Evolutionary conservation across 108 stramenopile species (phyloP), one percentile per base, ranked within the genome.

Genomic region (Tribonema minus): DNA sequence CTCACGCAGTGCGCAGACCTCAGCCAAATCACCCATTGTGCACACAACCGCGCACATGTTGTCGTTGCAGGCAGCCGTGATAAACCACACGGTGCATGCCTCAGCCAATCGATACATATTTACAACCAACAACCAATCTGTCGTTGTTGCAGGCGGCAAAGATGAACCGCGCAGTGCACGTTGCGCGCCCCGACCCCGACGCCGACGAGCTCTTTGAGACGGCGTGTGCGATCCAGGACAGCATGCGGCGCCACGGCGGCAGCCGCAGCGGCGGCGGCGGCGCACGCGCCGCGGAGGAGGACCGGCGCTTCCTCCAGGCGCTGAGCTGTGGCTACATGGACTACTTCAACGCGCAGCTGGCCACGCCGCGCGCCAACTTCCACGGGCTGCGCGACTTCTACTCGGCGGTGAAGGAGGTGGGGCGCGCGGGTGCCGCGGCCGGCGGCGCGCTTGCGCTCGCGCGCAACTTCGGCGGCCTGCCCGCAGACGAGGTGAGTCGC

Each of bases 121-220:
- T n/a, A n/a, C n/a, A n/a, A n/a, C n/a, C n/a, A n/a, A n/a, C n/a
- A n/a, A n/a, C n/a, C n/a, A n/a, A n/a, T n/a, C n/a, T n/a, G n/a
- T n/a, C n/a, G n/a, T n/a, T n/a, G n/a, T n/a, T n/a, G n/a, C n/a
- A n/a, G 27, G 62, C 72, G 60, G 72, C 72, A 3, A 74, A 74
- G 37, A 74, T 74, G 72, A 74, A 74, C 32, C 61, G 72, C 29
- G 72, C 72, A 3, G 72, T 74, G 46, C 72, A 74, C 66, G 23
- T 74, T 5, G 2, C 28, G 3, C 61, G 72, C 9, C 72, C 72
- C 12, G 61, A 62, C 3, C 72, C 72, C 36, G 64, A 62, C 20
- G 61, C 31, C 26, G 63, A 64, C 6, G 72, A 74, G n/a, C 72
- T 74, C 3, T 23, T 9, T 26, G 32, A 25, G 7, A 74, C 72